Base-by-base conservation (phyloP, 2,329 filamentous ascomycete genomes). In the Sarocladiaceae sp. region DNA sequence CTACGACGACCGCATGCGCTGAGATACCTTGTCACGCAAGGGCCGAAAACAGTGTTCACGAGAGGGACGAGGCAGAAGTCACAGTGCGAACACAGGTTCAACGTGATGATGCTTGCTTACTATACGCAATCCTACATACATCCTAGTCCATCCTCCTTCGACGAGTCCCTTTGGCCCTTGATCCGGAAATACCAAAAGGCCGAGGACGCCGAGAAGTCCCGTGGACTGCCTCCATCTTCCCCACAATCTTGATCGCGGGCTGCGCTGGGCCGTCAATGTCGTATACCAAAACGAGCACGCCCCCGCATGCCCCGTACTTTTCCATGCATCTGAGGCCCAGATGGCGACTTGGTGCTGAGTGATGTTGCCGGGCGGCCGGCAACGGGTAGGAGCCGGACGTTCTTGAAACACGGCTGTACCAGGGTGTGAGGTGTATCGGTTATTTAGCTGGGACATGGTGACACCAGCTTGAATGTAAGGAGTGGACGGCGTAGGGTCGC, bases 401-500 rank as follows among this genome's bases (percentile, higher is more conserved):
- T n/a, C n/a, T n/a, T n/a, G n/a, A n/a, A n/a, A n/a, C n/a, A n/a
- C n/a, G n/a, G n/a, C n/a, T n/a, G n/a, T n/a, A 44, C 40, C 22
- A 44, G 20, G 40, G 40, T 28, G 13, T 20, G 26, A 22, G 20
- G 22, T 15, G 31, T 22, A 17, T 48, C 4, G 26, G 11, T 20
- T 48, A 17, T 23, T 7, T 22, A 33, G 44, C n/a, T 17, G n/a
- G 12, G 12, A 3, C 4, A 3, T 11, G 20, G 15, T 5, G 44
- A n/a, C 11, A n/a, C 44, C 28, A 15, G 26, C 44, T 57, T 55
- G 60, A 60, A 58, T 56, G 58, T 60, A 71, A 71, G 62, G 70
- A 73, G 62, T 63, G 70, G 66, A 72, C 62, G 66, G 69, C 65
- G 63, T 66, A 70, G 63, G 62, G 64, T 56, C 56, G 59, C 54